Conservation (phyloP, 2,329 filamentous ascomycete species). For the Acrocalymma vagum region DNA sequence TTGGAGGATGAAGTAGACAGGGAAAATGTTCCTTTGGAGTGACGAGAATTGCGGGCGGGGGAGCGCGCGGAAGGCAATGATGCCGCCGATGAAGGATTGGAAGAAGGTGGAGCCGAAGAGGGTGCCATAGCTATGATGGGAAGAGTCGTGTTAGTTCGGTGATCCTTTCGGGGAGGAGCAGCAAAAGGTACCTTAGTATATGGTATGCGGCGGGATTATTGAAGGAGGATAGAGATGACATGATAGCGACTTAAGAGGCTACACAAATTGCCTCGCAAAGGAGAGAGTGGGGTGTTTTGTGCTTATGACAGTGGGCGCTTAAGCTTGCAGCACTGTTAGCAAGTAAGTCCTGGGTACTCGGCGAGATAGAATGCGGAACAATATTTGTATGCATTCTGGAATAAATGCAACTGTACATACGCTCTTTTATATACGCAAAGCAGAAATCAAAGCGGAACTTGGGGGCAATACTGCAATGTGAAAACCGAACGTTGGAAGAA, state of each 20-base stretch:
- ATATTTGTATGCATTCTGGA: no score
- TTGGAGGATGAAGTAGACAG: slow-evolving; percentile 88
- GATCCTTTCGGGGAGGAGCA: slow-evolving; percentile 1
- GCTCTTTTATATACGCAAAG: no score
- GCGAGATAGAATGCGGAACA: no score
- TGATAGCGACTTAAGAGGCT: slow-evolving; percentile 21
- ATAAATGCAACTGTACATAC: no score
- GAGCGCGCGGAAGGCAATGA: slow-evolving; percentile 79
- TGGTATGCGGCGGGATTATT: slow-evolving; percentile 77
- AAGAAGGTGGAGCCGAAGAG: slow-evolving; percentile 88
- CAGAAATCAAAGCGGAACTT: no score
- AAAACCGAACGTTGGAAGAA: not conserved
- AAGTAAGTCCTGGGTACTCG: no score
- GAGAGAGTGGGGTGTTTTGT: not conserved
- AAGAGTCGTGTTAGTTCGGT: slow-evolving; percentile 10
- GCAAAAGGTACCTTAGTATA: slow-evolving; percentile 68
- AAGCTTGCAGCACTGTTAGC: no score
- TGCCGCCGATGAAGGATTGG: slow-evolving; percentile 80
- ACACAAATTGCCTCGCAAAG: not conserved
- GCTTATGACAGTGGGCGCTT: no score
- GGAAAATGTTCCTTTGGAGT: slow-evolving; percentile 80
- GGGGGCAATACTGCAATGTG: not conserved
- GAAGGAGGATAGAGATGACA: slow-evolving; percentile 60
- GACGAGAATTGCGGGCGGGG: slow-evolving; percentile 81
- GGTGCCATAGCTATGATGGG: slow-evolving; percentile 75